phyloP scores from a whole-genome alignment of 2,329 filamentous ascomycete species.

The Polychaeton citri region DNA sequence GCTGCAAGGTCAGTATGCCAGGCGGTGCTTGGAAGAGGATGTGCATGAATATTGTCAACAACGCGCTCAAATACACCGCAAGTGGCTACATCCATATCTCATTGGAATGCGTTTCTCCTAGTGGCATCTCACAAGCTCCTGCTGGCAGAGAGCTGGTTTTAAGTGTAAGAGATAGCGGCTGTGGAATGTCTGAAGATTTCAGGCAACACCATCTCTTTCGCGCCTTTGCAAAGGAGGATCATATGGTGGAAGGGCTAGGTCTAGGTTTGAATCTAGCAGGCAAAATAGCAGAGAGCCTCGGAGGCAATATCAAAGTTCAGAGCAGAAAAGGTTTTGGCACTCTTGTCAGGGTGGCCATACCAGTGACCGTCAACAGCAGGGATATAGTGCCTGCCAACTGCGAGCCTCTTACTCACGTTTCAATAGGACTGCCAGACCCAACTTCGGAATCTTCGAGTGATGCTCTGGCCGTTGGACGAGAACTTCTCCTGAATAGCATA shows the following conservation, averaged over 20 bases:
- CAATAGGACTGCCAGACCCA: no score
- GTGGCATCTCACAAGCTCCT: slow-evolving; percentile 4
- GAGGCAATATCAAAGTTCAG: slow-evolving; percentile 44
- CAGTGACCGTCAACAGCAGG: no score
- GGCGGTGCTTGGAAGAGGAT: no score
- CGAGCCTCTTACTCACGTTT: no score
- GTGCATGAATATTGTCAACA: slow-evolving; percentile 36
- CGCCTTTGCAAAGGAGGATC: slow-evolving; percentile 52
- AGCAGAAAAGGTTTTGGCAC: slow-evolving; percentile 41
- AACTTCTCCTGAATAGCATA: no score
- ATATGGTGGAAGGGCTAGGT: slow-evolving; percentile 46
- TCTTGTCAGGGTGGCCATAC: not conserved
- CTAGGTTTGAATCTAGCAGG: slow-evolving; percentile 53
- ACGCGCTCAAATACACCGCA: slow-evolving; percentile 33
- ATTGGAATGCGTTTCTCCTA: no score
- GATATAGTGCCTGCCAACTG: no score
- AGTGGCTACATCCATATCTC: slow-evolving; percentile 28
- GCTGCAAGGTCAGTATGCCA: no score
- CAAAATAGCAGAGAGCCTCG: slow-evolving; percentile 44
- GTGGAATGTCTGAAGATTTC: slow-evolving; percentile 52
- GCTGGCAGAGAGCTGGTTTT: not conserved
- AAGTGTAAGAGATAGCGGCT: slow-evolving; percentile 55
- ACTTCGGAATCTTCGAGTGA: no score
- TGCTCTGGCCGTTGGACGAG: no score
- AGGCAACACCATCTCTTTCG: slow-evolving; percentile 47